Base-by-base conservation (phyloP, 805 yeast genomes). In the Lachancea nothofagi region DNA sequence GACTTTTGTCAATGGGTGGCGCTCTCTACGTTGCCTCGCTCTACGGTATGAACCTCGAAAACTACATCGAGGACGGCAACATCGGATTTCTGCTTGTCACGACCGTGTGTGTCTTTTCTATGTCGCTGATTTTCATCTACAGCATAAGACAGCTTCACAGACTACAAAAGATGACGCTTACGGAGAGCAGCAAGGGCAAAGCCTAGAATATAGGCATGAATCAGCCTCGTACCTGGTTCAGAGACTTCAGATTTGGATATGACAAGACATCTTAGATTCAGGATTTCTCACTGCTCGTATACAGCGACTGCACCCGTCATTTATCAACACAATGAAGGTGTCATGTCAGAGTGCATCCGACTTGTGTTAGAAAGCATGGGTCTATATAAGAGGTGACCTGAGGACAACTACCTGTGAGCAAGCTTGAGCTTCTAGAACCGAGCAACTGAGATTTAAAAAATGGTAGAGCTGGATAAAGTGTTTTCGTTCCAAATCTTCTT, bases 1-100 rank as follows among this genome's bases (percentile, higher is more conserved):
- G 95, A 0, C 70, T 94, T 41, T 65, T 93, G 25, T 81, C 95
- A 3, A 67, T 89, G 53, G 95, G 95, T 2, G 75, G 80, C 12
- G 82, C 93, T 1, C 66, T 94, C 33, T 85, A 84, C 48, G 58
- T 86, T 12, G 93, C 95, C 2, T 83, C 96, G 0, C 66, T 87
- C 8, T 93, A 89, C 61, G 99, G 99, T 25, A 93, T 93, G 98
- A 93, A 93, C 62, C 67, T 93, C 59, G 86, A 83, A 54, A 93
- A 90, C 62, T 88, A 84, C 55, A 80, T 93, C 17, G 99, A 93
- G 58, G 95, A 88, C 41, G 66, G 78, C 1, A 72, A 74, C 40
- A 71, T 72, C 47, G 96, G 96, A 23, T 84, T 87, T 55, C 57
- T 59, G 3, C 57, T 77, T 1, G 72, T 80, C 5, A 59, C 70